Base-by-base conservation (phyloP, 176 grass and related monocot species). In the Carex pumila region DNA sequence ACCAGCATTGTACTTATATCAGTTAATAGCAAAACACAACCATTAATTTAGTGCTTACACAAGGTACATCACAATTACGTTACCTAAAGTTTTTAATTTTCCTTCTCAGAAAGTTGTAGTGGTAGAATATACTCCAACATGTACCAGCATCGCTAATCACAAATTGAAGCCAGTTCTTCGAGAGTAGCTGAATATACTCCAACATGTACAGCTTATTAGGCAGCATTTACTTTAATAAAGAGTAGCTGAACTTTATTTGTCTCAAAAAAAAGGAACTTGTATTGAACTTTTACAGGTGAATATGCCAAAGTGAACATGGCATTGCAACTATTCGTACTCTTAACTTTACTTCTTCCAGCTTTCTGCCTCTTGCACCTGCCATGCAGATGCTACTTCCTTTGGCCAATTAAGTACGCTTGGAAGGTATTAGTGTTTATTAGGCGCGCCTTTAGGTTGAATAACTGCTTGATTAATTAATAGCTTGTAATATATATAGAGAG, bases 271-370 rank as follows among this genome's bases (percentile, higher is more conserved):
- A 7, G 5, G 32, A 69, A 69, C 30, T 39, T 43, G 30, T 69
- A 69, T 69, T 69, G 32, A 69, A 69, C 13, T 69, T 69, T 69
- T 69, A 69, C 66, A 69, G 34, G 14, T 69, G 32, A 34, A 69
- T 41, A 41, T 69, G 66, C 66, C 66, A 69, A 69, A 41, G 34
- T 69, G 13, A 69, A 41, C 66, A 41, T 69, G 34, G 15, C 66
- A n/a, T 41, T 41, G 34, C 30, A 66, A 36, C 36, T 36, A 66
- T 66, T 66, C 30, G 30, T 66, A 30, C 64, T 66, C 12, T 62
- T 62, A 62, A 62, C 60, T 69, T 69, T 69, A 18, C 66, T 69
- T 39, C 66, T 69, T 41, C 66, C 66, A 69, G 66, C 34, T 69
- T 69, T 69, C 14, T 69, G 66, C 66, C 34, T 39, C 66, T 41